These are phyloP conservation scores for Crithidia sp. DNA, from an alignment of 208 protist species.

Conservation along the genomic window DNA sequence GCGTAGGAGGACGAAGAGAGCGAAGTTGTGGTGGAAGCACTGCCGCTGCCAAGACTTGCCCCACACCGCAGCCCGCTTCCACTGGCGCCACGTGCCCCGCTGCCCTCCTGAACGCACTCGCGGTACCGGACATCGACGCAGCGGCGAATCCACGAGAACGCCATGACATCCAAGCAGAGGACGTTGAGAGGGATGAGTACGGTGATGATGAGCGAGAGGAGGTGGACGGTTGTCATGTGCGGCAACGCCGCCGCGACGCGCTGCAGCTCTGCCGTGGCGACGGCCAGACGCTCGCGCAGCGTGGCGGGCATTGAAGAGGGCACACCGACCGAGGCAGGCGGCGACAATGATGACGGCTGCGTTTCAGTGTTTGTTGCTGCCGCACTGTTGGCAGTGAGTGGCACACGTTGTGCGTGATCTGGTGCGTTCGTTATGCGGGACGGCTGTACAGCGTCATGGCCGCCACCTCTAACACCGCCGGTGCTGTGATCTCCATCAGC, in stretches of 20 bases:
- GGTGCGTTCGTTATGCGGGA: no score
- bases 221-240: conserved; percentile 8
- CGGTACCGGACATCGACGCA: conserved; percentile 21
- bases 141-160: conserved; percentile 15
- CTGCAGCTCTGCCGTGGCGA: conserved; percentile 1
- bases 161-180: conserved; percentile 32
- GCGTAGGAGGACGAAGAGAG: no score
- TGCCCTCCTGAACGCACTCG: not conserved
- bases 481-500: no score
- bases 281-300: not conserved
- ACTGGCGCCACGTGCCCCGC: no score
- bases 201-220: conserved; percentile 34
- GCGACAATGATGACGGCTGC: not conserved
- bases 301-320: not conserved
- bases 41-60: no score
- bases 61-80: no score
- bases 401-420: no score
- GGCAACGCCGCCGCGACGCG: conserved; percentile 13
- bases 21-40: no score
- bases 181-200: conserved; percentile 35
- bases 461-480: no score
- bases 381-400: no score
- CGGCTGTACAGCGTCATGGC: no score
- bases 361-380: not conserved
- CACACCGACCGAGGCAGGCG: not conserved